A percentile compares a stretch with the other conserved stretches of the same genome.
phyloP scores from a whole-genome alignment of 2,329 filamentous ascomycete species.

The Byssoonygena ceratinophila region DNA sequence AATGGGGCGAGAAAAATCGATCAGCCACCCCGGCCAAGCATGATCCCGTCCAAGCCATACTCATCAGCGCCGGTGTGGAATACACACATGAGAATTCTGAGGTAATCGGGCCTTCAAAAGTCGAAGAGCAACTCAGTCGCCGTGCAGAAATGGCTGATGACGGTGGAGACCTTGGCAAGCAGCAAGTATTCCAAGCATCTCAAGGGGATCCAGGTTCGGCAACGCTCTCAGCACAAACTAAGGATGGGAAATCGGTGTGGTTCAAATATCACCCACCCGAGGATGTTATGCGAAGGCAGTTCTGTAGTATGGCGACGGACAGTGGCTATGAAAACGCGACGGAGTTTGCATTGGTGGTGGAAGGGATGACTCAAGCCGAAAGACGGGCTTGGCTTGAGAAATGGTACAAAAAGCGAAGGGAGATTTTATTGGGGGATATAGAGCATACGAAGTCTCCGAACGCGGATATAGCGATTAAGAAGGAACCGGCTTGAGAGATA shows the following conservation, averaged over 20 bases:
- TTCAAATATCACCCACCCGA: slow-evolving; percentile 62
- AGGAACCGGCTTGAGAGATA: not conserved
- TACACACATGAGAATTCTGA: slow-evolving; percentile 97
- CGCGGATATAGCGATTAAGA: not conserved
- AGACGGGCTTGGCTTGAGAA: slow-evolving; percentile 64
- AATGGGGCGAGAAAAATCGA: slow-evolving; percentile 34
- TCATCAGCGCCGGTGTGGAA: slow-evolving; percentile 76
- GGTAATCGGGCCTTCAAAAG: slow-evolving; percentile 79
- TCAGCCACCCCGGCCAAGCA: slow-evolving; percentile 33
- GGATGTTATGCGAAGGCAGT: slow-evolving; percentile 67
- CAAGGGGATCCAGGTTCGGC: slow-evolving; percentile 15
- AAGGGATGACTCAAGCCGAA: slow-evolving; percentile 78
- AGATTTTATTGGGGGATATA: slow-evolving; percentile 28
- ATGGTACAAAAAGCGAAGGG: slow-evolving; percentile 64
- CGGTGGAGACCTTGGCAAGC: slow-evolving; percentile 25
- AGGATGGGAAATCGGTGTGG: slow-evolving; percentile 35
- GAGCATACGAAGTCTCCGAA: not conserved
- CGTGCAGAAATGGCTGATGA: slow-evolving; percentile 49
- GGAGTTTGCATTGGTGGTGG: slow-evolving; percentile 82
- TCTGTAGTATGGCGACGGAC: slow-evolving; percentile 76
- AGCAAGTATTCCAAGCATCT: slow-evolving; percentile 28
- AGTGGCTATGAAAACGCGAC: slow-evolving; percentile 66
- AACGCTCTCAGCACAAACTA: slow-evolving; percentile 14
- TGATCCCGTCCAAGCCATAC: slow-evolving; percentile 79
- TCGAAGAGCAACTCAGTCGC: slow-evolving; percentile 76